These are phyloP conservation scores for Hyphodiscus hymeniophilus DNA, from an alignment of 495 filamentous ascomycete species.

Conservation along the genomic window DNA sequence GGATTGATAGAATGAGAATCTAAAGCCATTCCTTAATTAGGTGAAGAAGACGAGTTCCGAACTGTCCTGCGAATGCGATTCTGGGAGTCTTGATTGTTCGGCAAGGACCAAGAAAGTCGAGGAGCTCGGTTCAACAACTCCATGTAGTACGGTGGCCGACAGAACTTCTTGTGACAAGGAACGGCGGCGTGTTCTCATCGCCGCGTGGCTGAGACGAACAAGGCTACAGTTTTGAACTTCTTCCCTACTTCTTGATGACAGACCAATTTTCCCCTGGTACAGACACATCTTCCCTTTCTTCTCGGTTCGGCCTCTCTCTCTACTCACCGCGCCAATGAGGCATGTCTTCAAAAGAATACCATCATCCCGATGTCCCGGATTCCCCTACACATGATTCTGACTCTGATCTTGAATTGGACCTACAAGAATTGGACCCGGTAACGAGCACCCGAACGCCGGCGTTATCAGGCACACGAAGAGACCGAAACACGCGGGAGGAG, in stretches of 20 bases:
- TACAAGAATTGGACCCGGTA: conserved; percentile 63
- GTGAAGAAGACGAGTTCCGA: too few species aligned
- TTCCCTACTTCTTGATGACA: neutral
- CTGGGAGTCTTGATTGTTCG: neutral
- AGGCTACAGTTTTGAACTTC: conserved; percentile 8
- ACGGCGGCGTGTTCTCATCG: too few species aligned
- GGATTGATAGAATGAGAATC: conserved; percentile 5
- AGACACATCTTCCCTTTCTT: neutral
- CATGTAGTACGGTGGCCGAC: too few species aligned
- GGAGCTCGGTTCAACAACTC: neutral
- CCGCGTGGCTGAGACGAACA: conserved; percentile 22
- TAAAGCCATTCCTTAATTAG: conserved; percentile 5
- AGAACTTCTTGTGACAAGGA: too few species aligned
- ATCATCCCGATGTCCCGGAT: conserved; percentile 37
- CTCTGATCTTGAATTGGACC: conserved; percentile 52
- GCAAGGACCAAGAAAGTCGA: neutral
- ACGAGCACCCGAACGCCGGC: conserved; percentile 27
- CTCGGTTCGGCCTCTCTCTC: neutral
- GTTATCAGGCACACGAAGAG: conserved; percentile 22
- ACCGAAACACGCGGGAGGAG: conserved; percentile 35
- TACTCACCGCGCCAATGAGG: conserved; percentile 29
- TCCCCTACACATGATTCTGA: conserved; percentile 46
- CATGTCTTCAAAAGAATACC: conserved; percentile 41
- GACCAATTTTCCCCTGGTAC: neutral
- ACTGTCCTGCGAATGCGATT: neutral